These are phyloP conservation scores for Penicillium goetzii DNA, from an alignment of 495 filamentous ascomycete genomes.

Conservation along the genomic window DNA sequence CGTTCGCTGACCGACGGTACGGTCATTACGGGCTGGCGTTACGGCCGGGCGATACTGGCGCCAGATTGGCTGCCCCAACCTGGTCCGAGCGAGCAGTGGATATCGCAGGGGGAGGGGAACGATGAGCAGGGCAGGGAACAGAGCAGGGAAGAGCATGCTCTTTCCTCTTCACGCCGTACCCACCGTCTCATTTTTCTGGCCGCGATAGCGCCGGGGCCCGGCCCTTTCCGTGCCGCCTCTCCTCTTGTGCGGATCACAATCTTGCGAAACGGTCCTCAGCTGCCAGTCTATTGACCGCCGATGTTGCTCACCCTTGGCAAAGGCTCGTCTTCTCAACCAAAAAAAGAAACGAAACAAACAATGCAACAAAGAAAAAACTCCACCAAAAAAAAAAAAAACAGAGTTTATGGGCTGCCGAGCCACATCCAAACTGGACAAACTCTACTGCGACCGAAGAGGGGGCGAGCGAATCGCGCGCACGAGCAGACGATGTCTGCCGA, in stretches of 20 bases:
- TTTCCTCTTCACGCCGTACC: background rate
- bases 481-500: conserved; percentile 36
- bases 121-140: conserved; percentile 11
- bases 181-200: conserved; percentile 17
- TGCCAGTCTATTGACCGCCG: background rate
- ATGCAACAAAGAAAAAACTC: background rate
- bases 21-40: conserved; percentile 44
- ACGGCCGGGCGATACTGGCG: conserved; percentile 21
- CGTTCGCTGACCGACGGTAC: conserved; percentile 28
- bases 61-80: conserved; percentile 29
- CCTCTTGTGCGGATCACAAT: conserved; percentile 21
- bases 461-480: conserved; percentile 20
- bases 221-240: conserved; percentile 51
- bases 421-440: conserved; percentile 19
- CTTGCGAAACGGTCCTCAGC: conserved; percentile 3
- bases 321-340: background rate
- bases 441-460: conserved; percentile 11
- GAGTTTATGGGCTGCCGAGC: conserved; percentile 23
- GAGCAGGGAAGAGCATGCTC: conserved; percentile 19
- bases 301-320: background rate
- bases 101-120: conserved; percentile 3
- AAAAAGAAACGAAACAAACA: background rate
- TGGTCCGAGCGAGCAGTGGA: conserved; percentile 31
- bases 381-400: conserved; percentile 7
- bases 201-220: conserved; percentile 42